A percentile compares a stretch with the other conserved stretches of the same genome.
Evolutionary conservation across 352 stramenopile genomes (phyloP).

Genomic region (Ophiocytium majus): DNA sequence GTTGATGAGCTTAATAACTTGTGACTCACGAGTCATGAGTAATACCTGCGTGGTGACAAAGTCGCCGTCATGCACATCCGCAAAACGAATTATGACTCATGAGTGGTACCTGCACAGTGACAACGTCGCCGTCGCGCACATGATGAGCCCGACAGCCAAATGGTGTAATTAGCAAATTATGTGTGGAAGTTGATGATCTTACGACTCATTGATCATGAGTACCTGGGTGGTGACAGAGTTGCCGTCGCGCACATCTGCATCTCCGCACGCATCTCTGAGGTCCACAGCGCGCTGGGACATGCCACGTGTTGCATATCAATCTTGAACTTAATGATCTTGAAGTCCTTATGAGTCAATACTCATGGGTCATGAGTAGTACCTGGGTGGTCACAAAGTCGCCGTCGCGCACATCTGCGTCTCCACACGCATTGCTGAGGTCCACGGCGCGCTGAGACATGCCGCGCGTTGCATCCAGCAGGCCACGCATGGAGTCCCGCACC

Average conservation of each 20-base stretch:
- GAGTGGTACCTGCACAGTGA: too few species aligned
- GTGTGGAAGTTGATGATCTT: too few species aligned
- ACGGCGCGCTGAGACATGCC: constrained; percentile 27
- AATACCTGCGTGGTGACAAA: constrained; percentile 49
- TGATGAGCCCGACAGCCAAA: too few species aligned
- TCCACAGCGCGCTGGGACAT: constrained; percentile 30
- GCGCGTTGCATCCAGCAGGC: constrained; percentile 32
- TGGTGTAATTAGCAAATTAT: too few species aligned
- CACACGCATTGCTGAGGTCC: constrained; percentile 43
- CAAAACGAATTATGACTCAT: too few species aligned
- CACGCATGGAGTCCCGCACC: constrained; percentile 36
- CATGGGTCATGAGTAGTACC: too few species aligned
- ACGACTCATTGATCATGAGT: too few species aligned
- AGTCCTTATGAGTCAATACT: too few species aligned
- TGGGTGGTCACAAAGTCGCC: constrained; percentile 41
- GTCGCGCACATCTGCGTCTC: constrained; percentile 37
- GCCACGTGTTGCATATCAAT: constrained; percentile 29
- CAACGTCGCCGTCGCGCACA: too few species aligned
- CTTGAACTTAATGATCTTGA: too few species aligned
- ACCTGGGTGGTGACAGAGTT: constrained; percentile 43
- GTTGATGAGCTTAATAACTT: too few species aligned
- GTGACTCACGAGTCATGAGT: too few species aligned
- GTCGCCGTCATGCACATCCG: constrained; percentile 28
- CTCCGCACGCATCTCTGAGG: constrained; percentile 40
- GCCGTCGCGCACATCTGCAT: constrained; percentile 35